Evolutionary conservation across 495 filamentous ascomycete species (phyloP), one percentile per base, ranked within the genome.

Genomic region (Ramalina peruviana): DNA sequence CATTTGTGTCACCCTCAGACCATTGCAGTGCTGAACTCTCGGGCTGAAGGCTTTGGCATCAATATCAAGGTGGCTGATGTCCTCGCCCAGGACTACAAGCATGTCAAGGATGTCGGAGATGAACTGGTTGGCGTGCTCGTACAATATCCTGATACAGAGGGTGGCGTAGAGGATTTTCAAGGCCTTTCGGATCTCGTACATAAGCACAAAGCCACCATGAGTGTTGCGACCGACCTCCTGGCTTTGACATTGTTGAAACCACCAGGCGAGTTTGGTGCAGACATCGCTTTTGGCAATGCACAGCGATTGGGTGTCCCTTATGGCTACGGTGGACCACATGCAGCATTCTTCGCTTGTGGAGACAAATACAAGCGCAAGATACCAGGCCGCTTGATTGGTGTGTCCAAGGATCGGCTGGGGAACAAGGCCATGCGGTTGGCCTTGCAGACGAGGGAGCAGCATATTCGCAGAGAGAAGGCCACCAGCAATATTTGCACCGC

Each of bases 401-500:
- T 97, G 1, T 94, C 92, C 37, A 94, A 93, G 66, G 92, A 98
- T 60, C 74, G 92, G 48, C 69, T 89, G 7, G 92, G 92, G 7
- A 78, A 85, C 54, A 78, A 74, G 13, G 92, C 92, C n/a, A 80
- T 92, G 55, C 72, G 92, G 60, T 68, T 98, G 60, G 85, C 92
- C 20, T 67, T 98, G 40, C 92, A 98, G 68, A 98, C 92, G 12
- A 72, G 92, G 60, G 92, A 98, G 67, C 92, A 98, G 66, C 92
- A 98, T 62, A 98, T 98, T 64, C 76, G 92, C 57, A 78, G 92
- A 59, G 92, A 98, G 66, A 98, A 98, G 75, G 92, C 92, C 2
- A 98, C 92, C 6, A 95, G 88, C 72, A 98, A 98, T 65, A 94
- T 98, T 51, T 98, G 92, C 67, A 98, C 92, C 19, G 92, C 92